Conservation (phyloP, 2,329 filamentous ascomycete genomes). For the Zymoseptoria pseudotritici region DNA sequence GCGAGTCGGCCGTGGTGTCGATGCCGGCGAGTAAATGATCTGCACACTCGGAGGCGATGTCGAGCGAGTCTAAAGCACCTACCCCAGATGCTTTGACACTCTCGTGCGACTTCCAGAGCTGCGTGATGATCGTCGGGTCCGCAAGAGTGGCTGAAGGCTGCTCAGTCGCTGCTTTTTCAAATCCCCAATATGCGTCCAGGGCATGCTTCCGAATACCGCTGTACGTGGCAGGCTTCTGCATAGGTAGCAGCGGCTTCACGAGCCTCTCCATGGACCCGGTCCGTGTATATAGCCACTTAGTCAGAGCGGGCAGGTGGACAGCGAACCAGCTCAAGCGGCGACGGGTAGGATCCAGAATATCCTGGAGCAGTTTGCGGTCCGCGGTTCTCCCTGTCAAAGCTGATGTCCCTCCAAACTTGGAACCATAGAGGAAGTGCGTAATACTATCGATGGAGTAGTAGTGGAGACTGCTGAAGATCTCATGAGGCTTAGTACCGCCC, state of each 20-base stretch:
- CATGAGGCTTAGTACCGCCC: conserved; percentile 25
- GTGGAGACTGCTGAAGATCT: conserved; percentile 45
- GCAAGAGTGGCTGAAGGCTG: not conserved
- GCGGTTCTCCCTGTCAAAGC: conserved; percentile 34
- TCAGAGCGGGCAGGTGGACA: conserved; percentile 40
- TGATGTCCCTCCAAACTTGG: conserved; percentile 35
- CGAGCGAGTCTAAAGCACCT: conserved; percentile 21
- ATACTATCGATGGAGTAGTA: conserved; percentile 49
- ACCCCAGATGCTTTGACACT: not conserved
- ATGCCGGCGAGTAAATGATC: conserved; percentile 50
- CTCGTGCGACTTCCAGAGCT: conserved; percentile 28
- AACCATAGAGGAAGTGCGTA: conserved; percentile 47
- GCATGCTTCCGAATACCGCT: conserved; percentile 44
- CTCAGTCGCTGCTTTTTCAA: not conserved
- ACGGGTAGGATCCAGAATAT: conserved; percentile 43
- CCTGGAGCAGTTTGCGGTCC: conserved; percentile 38
- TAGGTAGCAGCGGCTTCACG: conserved; percentile 39
- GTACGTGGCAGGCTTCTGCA: conserved; percentile 45
- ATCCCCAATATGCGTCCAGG: conserved; percentile 20
- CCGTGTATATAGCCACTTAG: conserved; percentile 43
- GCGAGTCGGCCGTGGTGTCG: conserved; percentile 46
- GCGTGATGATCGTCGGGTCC: conserved; percentile 32
- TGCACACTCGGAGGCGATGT: conserved; percentile 47
- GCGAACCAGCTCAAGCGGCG: conserved; percentile 44
- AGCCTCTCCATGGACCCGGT: conserved; percentile 33